Evolutionary conservation across 176 grass and related monocot species (phyloP).

Genomic region (Elaeis guineensis): DNA sequence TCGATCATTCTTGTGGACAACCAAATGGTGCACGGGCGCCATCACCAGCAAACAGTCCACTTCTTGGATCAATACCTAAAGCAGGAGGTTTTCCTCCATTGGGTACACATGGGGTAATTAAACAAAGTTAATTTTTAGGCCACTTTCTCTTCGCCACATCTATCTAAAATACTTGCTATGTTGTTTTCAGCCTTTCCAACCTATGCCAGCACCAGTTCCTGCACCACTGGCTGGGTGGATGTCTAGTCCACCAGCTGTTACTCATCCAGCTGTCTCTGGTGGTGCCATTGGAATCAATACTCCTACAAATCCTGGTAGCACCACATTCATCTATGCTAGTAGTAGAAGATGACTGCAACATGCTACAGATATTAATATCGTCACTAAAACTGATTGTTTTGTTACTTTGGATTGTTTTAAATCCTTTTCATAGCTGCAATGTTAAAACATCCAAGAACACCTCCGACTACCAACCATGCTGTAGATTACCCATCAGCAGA

Average conservation of each 20-base stretch:
- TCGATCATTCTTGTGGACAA: constrained; percentile 95
- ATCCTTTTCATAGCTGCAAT: constrained; percentile 36
- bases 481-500: constrained; percentile 84
- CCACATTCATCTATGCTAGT: not conserved
- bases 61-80: constrained; percentile 83
- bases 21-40: constrained; percentile 95
- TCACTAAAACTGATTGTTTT: not conserved
- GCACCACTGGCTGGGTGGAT: constrained; percentile 89
- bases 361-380: constrained; percentile 5
- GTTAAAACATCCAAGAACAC: constrained; percentile 88
- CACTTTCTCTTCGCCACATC: constrained; percentile 6
- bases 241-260: constrained; percentile 79
- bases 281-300: constrained; percentile 80
- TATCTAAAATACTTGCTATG: constrained; percentile 10
- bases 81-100: constrained; percentile 87
- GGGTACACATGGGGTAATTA: constrained; percentile 84
- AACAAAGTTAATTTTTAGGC: not conserved
- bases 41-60: constrained; percentile 76
- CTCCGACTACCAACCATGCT: constrained; percentile 52
- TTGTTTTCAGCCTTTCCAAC: constrained; percentile 81
- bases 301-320: constrained; percentile 85
- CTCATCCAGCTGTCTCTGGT: constrained; percentile 77
- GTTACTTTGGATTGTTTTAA: constrained; percentile 1
- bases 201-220: constrained; percentile 66
- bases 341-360: constrained; percentile 19